Conservation (phyloP, 1,139 yeast genomes). For the Protomyces inouyei region DNA sequence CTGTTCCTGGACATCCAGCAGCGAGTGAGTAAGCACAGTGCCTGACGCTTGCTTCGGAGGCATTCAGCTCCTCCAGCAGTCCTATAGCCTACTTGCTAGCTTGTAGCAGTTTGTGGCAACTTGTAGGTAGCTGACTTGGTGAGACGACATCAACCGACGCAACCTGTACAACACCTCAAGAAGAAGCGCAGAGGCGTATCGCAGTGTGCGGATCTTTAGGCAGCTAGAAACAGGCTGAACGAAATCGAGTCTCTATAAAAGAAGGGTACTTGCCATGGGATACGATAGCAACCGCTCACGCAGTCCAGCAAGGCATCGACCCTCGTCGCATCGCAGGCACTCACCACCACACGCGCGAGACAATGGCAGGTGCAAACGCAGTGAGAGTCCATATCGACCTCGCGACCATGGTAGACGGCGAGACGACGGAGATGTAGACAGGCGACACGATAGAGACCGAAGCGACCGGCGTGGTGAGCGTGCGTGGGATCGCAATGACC, state of each 20-base stretch:
- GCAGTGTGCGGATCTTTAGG: not conserved
- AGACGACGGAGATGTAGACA: not conserved
- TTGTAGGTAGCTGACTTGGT: not conserved
- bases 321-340: not conserved
- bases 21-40: not conserved
- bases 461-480: not conserved
- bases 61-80: not conserved
- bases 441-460: not conserved
- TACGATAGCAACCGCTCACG: conserved; percentile 20
- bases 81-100: not conserved
- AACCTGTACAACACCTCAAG: too few species aligned
- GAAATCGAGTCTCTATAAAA: not conserved
- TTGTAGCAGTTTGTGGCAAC: not conserved
- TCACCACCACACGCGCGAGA: not conserved
- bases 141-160: too few species aligned
- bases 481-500: conserved; percentile 1
- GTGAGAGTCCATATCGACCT: not conserved
- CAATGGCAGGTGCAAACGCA: not conserved
- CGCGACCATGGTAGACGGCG: not conserved
- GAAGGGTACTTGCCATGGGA: conserved; percentile 1
- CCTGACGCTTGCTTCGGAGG: not conserved
- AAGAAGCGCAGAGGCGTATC: too few species aligned
- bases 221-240: not conserved
- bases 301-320: conserved; percentile 8
- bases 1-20: not conserved